phyloP scores from a whole-genome alignment of 2,329 filamentous ascomycete species.

The Sclerotinia borealis region DNA sequence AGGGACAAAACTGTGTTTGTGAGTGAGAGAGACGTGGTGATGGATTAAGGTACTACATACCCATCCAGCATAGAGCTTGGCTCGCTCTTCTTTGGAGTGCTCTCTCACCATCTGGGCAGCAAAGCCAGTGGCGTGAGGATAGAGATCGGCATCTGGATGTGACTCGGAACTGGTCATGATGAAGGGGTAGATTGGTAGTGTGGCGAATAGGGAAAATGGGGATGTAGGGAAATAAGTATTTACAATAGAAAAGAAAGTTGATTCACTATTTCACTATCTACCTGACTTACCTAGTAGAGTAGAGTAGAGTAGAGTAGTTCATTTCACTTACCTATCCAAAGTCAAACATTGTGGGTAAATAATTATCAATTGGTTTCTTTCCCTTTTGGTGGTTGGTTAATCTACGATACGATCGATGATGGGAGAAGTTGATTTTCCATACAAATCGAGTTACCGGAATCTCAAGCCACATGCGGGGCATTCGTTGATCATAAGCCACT shows the following conservation, averaged over 20 bases:
- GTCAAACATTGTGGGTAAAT: neutral
- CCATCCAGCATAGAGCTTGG: constrained; percentile 69
- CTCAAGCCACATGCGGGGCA: neutral
- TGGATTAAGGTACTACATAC: constrained; percentile 39
- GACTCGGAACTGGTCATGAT: neutral
- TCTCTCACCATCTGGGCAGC: constrained; percentile 42
- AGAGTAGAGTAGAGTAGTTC: neutral
- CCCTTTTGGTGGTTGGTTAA: constrained; percentile 16
- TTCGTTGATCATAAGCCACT: too few species aligned
- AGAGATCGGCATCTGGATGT: constrained; percentile 32
- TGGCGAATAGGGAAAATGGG: neutral
- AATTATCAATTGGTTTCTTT: neutral
- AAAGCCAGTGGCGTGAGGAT: constrained; percentile 42
- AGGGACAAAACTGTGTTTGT: constrained; percentile 43
- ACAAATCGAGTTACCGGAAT: neutral
- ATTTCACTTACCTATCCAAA: neutral
- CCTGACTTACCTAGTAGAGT: neutral
- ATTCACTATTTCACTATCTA: neutral
- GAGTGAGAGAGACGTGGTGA: neutral
- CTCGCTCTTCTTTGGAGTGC: constrained; percentile 42
- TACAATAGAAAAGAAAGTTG: neutral
- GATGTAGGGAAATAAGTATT: neutral
- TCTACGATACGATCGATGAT: too few species aligned
- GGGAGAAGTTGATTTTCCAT: neutral
- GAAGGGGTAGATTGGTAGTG: neutral